These are phyloP conservation scores for Sherardia arvensis DNA, from an alignment of 257 asterid species.

Conservation along the genomic window DNA sequence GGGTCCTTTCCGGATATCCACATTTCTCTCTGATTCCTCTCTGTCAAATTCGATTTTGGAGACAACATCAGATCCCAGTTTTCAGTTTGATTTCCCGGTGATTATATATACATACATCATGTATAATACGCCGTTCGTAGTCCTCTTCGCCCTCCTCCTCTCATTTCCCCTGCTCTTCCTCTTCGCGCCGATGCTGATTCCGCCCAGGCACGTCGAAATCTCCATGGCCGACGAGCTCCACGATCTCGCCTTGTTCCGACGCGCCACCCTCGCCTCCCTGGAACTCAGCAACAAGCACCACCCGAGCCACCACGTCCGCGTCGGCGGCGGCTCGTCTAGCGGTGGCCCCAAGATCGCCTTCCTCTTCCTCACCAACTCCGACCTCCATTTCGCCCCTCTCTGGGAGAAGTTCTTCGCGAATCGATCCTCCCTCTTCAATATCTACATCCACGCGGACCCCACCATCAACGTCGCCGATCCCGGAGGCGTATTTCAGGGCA, in stretches of 20 bases:
- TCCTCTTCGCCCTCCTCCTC: slow-evolving; percentile 32
- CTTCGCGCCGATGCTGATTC: slow-evolving; percentile 35
- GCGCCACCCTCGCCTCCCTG: slow-evolving; percentile 38
- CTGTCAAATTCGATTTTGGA: background rate
- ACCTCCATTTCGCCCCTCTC: slow-evolving; percentile 58
- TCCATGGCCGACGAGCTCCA: slow-evolving; percentile 55
- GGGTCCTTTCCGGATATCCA: background rate
- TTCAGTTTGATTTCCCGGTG: too few species aligned
- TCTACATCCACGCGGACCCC: slow-evolving; percentile 69
- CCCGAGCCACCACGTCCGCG: slow-evolving; percentile 2
- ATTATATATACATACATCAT: too few species aligned
- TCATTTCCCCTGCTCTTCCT: slow-evolving; percentile 49
- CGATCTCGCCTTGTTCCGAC: slow-evolving; percentile 58
- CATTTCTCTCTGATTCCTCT: background rate
- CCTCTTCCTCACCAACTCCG: slow-evolving; percentile 58
- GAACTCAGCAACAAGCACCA: background rate
- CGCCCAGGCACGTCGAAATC: slow-evolving; percentile 27
- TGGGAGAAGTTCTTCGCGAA: slow-evolving; percentile 52
- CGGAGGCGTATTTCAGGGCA: slow-evolving; percentile 47
- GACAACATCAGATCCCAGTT: background rate
- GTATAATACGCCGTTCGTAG: slow-evolving; percentile 35
- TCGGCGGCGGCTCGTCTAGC: background rate
- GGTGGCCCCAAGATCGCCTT: slow-evolving; percentile 52
- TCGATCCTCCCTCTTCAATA: slow-evolving; percentile 27
- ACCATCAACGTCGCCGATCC: slow-evolving; percentile 28